A percentile compares a stretch with the other conserved stretches of the same genome.
These are phyloP conservation scores for Cladosporium sp. DNA, from an alignment of 2,329 filamentous ascomycete genomes.

Conservation along the genomic window DNA sequence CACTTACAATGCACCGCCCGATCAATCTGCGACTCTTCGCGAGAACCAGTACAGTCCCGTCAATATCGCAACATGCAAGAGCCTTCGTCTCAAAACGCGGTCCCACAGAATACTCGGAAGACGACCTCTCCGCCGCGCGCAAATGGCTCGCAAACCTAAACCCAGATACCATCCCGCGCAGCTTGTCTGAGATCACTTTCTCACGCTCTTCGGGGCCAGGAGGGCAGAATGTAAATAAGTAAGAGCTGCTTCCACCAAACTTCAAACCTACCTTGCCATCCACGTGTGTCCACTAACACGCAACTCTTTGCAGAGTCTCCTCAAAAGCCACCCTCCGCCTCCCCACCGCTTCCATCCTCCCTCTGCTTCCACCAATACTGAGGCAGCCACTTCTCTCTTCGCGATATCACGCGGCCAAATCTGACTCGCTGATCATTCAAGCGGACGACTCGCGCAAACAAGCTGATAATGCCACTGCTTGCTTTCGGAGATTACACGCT, in stretches of 20 bases:
- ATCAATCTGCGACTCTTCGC: not conserved
- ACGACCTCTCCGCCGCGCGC: slow-evolving; percentile 7
- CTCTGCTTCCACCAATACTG: slow-evolving; percentile 51
- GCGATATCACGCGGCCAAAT: slow-evolving; percentile 53
- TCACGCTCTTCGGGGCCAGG: slow-evolving; percentile 62
- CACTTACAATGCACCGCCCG: not conserved
- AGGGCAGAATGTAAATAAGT: slow-evolving; percentile 69
- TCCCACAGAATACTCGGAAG: not conserved
- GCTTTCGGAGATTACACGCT: slow-evolving; percentile 55
- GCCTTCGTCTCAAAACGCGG: slow-evolving; percentile 3
- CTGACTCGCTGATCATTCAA: slow-evolving; percentile 56
- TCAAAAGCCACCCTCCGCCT: slow-evolving; percentile 63
- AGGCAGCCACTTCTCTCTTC: slow-evolving; percentile 50
- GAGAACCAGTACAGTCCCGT: not conserved
- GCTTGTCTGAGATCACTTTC: slow-evolving; percentile 57
- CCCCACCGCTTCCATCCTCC: slow-evolving; percentile 48
- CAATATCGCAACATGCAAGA: not conserved
- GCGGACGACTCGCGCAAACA: slow-evolving; percentile 61
- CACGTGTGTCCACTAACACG: not conserved
- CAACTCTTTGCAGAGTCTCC: slow-evolving; percentile 52
- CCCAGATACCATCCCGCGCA: slow-evolving; percentile 51
- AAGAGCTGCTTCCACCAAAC: slow-evolving; percentile 23
- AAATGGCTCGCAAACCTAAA: slow-evolving; percentile 45
- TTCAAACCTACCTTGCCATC: not conserved
- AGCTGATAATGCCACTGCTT: slow-evolving; percentile 55